phyloP scores from a whole-genome alignment of 2,329 filamentous ascomycete genomes.

The Paracamarosporium sp. region DNA sequence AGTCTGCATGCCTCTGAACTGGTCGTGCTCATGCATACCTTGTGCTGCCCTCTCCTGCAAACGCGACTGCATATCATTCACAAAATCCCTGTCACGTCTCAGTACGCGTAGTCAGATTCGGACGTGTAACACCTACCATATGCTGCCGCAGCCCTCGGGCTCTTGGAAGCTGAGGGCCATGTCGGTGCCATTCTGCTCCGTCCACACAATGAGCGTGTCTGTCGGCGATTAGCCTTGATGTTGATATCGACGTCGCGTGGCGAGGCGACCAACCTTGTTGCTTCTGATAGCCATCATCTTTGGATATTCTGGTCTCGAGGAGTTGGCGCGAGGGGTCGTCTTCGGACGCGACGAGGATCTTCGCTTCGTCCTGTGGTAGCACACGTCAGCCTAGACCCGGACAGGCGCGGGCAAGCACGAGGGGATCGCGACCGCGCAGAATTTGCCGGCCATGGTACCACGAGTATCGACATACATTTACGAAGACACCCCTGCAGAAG shows the following conservation, averaged over 20 bases:
- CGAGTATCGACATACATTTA: slow-evolving; percentile 65
- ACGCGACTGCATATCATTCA: slow-evolving; percentile 82
- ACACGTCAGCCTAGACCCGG: slow-evolving; percentile 46
- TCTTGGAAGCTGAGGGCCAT: slow-evolving; percentile 99
- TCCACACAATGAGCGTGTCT: slow-evolving; percentile 99
- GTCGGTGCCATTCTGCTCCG: slow-evolving; percentile 86
- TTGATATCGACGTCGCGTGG: background rate
- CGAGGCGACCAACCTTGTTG: slow-evolving; percentile 76
- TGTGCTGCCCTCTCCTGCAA: slow-evolving; percentile 65
- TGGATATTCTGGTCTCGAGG: slow-evolving; percentile 87
- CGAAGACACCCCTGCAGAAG: slow-evolving; percentile 82
- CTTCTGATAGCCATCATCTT: slow-evolving; percentile 96
- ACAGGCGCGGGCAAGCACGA: slow-evolving; percentile 11
- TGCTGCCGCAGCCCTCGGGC: slow-evolving; percentile 87
- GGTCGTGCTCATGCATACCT: slow-evolving; percentile 56
- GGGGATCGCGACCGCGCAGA: slow-evolving; percentile 21
- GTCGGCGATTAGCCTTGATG: slow-evolving; percentile 30
- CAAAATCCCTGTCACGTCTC: slow-evolving; percentile 77
- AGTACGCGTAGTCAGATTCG: slow-evolving; percentile 11
- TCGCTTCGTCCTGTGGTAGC: slow-evolving; percentile 76
- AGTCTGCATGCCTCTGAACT: slow-evolving; percentile 13
- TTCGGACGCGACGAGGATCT: slow-evolving; percentile 91
- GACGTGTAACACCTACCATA: slow-evolving; percentile 70
- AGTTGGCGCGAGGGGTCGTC: slow-evolving; percentile 84
- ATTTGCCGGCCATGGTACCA: slow-evolving; percentile 1